phyloP scores from a whole-genome alignment of 108 stramenopile genomes.

The Cyclotella baltica region DNA sequence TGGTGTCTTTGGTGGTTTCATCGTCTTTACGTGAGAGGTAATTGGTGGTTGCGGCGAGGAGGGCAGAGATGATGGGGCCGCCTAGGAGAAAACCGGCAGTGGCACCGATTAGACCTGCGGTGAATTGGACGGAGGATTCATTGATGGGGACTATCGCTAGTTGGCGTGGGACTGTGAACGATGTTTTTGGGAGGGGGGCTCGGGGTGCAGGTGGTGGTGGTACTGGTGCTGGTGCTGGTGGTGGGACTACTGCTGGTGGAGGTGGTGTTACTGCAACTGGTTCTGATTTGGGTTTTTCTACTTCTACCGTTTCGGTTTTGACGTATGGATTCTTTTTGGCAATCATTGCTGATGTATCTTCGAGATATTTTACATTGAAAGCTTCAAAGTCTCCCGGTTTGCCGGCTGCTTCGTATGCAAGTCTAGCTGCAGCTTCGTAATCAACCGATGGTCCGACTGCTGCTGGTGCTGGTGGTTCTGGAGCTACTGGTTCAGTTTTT shows the following conservation, averaged over 20 bases:
- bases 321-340: constrained; percentile 29
- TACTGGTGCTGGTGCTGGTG: neutral
- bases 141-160: constrained; percentile 52
- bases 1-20: neutral
- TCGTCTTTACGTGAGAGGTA: constrained; percentile 48
- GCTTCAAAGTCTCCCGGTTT: constrained; percentile 33
- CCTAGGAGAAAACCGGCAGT: constrained; percentile 59
- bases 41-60: constrained; percentile 69
- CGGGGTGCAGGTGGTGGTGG: constrained; percentile 1
- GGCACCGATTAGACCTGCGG: constrained; percentile 40
- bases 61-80: constrained; percentile 64
- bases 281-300: neutral
- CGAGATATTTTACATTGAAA: constrained; percentile 44
- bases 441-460: constrained; percentile 13
- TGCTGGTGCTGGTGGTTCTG: neutral
- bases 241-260: neutral
- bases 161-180: constrained; percentile 37
- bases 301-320: neutral
- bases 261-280: neutral
- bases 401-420: constrained; percentile 48
- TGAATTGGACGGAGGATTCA: constrained; percentile 48
- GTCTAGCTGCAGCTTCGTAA: constrained; percentile 51
- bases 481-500: neutral
- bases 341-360: constrained; percentile 33
- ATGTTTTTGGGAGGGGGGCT: constrained; percentile 28